Base-by-base conservation (phyloP, 2,329 filamentous ascomycete species). In the Pseudocercospora eumusae region DNA sequence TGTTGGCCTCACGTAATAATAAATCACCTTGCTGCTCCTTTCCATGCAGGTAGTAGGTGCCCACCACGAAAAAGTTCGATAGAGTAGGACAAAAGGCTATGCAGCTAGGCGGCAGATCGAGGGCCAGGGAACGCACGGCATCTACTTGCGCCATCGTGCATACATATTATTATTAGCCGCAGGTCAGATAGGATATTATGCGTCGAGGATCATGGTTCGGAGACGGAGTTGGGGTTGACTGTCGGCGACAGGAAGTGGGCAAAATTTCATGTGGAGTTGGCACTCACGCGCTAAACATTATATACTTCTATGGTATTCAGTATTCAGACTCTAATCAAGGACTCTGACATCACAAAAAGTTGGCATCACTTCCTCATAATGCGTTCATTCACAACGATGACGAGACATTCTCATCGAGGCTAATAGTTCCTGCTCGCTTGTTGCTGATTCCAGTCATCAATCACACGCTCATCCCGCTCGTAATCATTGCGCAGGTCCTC, bases 11-110 rank as follows among this genome's bases (percentile, higher is more conserved):
- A 36, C 50, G 50, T 54, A n/a, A n/a, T n/a, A n/a, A n/a, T n/a
- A 52, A 25, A 52, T 61, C 53, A 13, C 45, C 50, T 63, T 40
- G 9, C 33, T 60, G 56, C 40, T 62, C 57, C 31, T 71, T 72
- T 45, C 82, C 82, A 65, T 92, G 80, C 27, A 96, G 82, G 65
- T 89, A 85, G 76, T 97, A 97, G 1, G 93, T 96, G 42, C 93
- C 93, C 53, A 96, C 84, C 0, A 96, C 81, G 67, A 96, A 88
- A 71, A 88, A 85, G 0, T 86, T 77, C 0, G 85, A 84, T 61
- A 86, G 73, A 0, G 76, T 75, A 0, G 87, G 86, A 66, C 86
- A 89, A 70, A 92, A 91, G 64, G 90, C 87, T n/a, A 92, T 81
- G 72, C 90, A 93, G 70, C 89, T 91, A 1, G 90, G 90, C 3